A percentile compares a stretch with the other conserved stretches of the same genome.
These are phyloP conservation scores for Ceratocystis destructans DNA, from an alignment of 2,329 filamentous ascomycete genomes.

Conservation along the genomic window DNA sequence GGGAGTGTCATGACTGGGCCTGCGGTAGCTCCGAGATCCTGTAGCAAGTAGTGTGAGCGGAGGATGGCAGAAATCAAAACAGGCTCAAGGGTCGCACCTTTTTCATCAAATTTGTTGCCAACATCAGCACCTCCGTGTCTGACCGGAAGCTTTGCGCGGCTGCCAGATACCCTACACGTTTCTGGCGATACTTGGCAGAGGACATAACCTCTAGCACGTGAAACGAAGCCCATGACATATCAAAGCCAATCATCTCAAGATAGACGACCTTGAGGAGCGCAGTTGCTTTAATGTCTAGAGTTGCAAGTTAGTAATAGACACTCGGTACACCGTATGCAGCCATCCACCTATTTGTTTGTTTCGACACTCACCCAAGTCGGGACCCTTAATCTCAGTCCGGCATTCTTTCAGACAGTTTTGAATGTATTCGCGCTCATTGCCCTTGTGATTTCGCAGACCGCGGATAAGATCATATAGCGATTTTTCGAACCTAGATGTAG, in stretches of 20 bases:
- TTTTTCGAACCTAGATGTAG: conserved; percentile 79
- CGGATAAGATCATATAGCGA: conserved; percentile 97
- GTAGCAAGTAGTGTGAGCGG: background rate
- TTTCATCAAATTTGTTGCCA: conserved; percentile 91
- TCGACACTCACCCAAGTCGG: conserved; percentile 65
- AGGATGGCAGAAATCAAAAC: background rate
- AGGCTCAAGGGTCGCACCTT: conserved; percentile 43
- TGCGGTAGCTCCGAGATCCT: conserved; percentile 61
- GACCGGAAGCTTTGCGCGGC: conserved; percentile 92
- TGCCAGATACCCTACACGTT: conserved; percentile 85
- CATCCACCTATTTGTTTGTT: no score
- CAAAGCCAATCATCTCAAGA: conserved; percentile 96
- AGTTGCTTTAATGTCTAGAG: conserved; percentile 79
- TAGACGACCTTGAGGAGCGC: conserved; percentile 93
- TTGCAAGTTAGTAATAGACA: background rate
- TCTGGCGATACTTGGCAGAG: conserved; percentile 84
- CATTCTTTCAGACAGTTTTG: conserved; percentile 91
- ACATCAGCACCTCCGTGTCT: conserved; percentile 93
- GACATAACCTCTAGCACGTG: conserved; percentile 99
- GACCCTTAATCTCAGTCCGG: conserved; percentile 75
- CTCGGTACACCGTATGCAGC: background rate
- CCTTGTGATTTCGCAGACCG: conserved; percentile 89
- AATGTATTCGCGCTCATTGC: conserved; percentile 88
- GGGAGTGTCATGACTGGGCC: conserved; percentile 72
- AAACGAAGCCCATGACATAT: conserved; percentile 99